A percentile compares a stretch with the other conserved stretches of the same genome.
Conservation (phyloP, 108 stramenopile species). For the Cyclotella atomus region DNA sequence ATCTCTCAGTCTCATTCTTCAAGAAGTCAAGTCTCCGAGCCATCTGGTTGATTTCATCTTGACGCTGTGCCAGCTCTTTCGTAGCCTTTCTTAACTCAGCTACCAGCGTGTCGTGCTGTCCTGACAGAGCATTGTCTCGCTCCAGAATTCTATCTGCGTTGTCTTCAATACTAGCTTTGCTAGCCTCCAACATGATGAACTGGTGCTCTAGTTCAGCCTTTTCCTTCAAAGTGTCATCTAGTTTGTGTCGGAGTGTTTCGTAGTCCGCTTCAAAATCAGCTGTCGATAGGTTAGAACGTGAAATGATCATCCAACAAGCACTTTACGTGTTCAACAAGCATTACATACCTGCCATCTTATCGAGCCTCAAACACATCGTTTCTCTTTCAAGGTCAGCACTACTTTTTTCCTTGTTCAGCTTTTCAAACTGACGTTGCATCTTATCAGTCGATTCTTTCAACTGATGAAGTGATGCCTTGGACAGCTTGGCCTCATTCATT, state of each 20-base stretch:
- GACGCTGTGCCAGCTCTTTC: slow-evolving; percentile 8
- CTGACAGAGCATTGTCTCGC: slow-evolving; percentile 27
- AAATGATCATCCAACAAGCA: too few relatives aligned
- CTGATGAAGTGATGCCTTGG: not conserved
- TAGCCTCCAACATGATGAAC: slow-evolving; percentile 33
- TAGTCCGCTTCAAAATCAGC: slow-evolving; percentile 45
- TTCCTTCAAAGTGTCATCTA: slow-evolving; percentile 26
- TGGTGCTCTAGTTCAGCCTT: slow-evolving; percentile 29
- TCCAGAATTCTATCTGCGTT: slow-evolving; percentile 48
- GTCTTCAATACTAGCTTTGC: slow-evolving; percentile 39
- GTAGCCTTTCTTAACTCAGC: slow-evolving; percentile 18
- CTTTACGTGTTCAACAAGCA: not conserved
- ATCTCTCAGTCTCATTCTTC: slow-evolving; percentile 19
- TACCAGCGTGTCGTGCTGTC: slow-evolving; percentile 22
- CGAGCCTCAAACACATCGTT: slow-evolving; percentile 13
- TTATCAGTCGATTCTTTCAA: slow-evolving; percentile 19
- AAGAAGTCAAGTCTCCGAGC: slow-evolving; percentile 5
- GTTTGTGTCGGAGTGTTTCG: slow-evolving; percentile 19
- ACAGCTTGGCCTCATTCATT: not conserved
- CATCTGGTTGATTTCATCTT: slow-evolving; percentile 9
- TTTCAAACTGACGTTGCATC: not conserved
- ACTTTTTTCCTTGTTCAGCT: slow-evolving; percentile 16
- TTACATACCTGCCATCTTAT: slow-evolving; percentile 18
- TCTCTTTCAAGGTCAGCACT: slow-evolving; percentile 18
- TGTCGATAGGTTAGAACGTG: not conserved